Base-by-base conservation (phyloP, 2,329 filamentous ascomycete species). In the Exophiala sp. region DNA sequence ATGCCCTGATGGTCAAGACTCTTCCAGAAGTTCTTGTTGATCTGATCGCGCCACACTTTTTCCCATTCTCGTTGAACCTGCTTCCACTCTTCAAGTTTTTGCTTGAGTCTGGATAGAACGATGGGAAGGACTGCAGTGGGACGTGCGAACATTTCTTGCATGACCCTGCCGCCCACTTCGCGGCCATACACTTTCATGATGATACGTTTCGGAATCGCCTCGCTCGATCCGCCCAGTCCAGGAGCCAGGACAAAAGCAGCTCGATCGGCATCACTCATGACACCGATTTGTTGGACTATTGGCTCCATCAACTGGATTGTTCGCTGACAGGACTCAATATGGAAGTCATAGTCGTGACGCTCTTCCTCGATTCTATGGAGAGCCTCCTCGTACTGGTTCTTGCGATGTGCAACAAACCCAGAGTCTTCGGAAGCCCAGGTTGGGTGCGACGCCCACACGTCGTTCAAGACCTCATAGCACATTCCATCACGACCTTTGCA, bases 361-460 rank as follows among this genome's bases (percentile, higher is more conserved):
- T 98, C 93, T 68, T 98, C 93, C 68, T 98, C 93, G 53, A 98
- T 96, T 16, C 93, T 80, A 65, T 98, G 93, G 7, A 98, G 80
- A 24, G 86, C 86, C 68, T 98, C 93, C 67, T 98, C 93, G 58
- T 86, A 95, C 47, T 85, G 81, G 62, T 98, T 98, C 78, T 98
- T 98, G 55, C 91, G 82, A 70, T 98, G 93, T 10, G 93, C 93
- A 52, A 98, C 91, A 62, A 98, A 98, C 0, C 93, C 93, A 38
- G 88, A 95, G 65, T 98, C 93, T 68, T 98, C 93, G 1, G 91
- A 97, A 1, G 91, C 93, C 93, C 93, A 98, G 0, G 93, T 98
- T 2, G 93, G 93, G 70, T 98, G 93, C 21, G 91, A 97, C 1
- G 93, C 93, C 93, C 93, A 98, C 60, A 96, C 88, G 61, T 98